Evolutionary conservation across 176 grass and related monocot species (phyloP), one percentile per base, ranked within the genome.

Genomic region (Carex cristatella): DNA sequence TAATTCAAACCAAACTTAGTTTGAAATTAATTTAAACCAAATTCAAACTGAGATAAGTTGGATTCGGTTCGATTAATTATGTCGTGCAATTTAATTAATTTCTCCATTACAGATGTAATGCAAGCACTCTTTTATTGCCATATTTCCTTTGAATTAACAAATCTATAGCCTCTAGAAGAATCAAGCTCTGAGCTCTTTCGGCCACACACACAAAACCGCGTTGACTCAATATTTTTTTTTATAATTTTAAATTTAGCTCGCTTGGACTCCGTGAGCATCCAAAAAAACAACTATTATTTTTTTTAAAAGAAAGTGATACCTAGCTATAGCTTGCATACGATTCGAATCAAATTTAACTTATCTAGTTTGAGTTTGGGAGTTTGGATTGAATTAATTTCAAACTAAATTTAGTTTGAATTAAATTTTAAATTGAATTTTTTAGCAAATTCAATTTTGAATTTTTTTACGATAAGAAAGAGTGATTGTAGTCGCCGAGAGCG

Each of bases 151-250:
- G 5, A 82, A 66, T 82, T 67, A 82, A 82, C 23, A 67, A 82
- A 82, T 82, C 79, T 67, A 2, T 83, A 83, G 27, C 27, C 49
- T 77, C 6, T 10, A 30, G 14, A 79, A 83, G 14, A 83, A 65
- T 83, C 62, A 83, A 83, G 81, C 80, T 48, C 0, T 46, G 55
- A 48, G 15, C 81, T 54, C 63, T 83, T 83, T 83, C 81, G 81
- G 81, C 81, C 81, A 83, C 81, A 35, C 81, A 83, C 81, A 83
- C 23, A 83, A 83, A 83, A 83, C 63, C 44, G 63, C 23, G 81
- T 83, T 83, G 63, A 78, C 37, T 54, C 5, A 3, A 53, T 14
- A 6, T 14, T 62, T 62, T 60, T 60, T 46, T 49, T 28, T 79
- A 49, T 12, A 56, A 31, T 61, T 69, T 81, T 86, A 42, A 32